phyloP scores from a whole-genome alignment of 331 rosid genomes.

The Stylosanthes scabra region DNA sequence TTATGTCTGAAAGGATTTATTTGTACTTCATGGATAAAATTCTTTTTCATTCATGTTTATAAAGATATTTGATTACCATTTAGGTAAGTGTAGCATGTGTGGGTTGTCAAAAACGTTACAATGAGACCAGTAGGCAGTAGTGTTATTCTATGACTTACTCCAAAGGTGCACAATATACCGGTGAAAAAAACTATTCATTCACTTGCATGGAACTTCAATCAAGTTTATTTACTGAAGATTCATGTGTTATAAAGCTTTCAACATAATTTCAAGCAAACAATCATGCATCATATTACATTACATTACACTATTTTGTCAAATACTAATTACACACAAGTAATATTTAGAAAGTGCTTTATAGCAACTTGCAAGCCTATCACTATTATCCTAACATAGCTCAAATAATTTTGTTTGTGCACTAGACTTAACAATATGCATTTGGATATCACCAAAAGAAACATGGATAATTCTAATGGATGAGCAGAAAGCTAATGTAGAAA shows the following conservation, averaged over 20 bases:
- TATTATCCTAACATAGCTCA: conserved; percentile 14
- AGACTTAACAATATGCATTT: too few relatives aligned
- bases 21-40: conserved; percentile 26
- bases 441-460: conserved; percentile 27
- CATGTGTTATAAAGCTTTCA: conserved; percentile 23
- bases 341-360: conserved; percentile 6
- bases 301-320: neutral
- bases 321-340: neutral
- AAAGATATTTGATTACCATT: conserved; percentile 16
- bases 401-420: conserved; percentile 25
- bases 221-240: conserved; percentile 6
- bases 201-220: conserved; percentile 6
- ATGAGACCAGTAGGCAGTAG: conserved; percentile 18
- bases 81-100: conserved; percentile 23
- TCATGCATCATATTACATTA: conserved; percentile 7
- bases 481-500: conserved; percentile 3
- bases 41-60: conserved; percentile 23
- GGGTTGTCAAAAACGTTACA: conserved; percentile 12
- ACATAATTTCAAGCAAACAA: conserved; percentile 20
- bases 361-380: conserved; percentile 28
- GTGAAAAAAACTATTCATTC: conserved; percentile 9
- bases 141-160: neutral
- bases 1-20: conserved; percentile 3
- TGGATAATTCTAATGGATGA: conserved; percentile 28
- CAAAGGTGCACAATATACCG: neutral